Conservation (phyloP, 768 basidiomycete species). For the Crassisporium funariophilum region DNA sequence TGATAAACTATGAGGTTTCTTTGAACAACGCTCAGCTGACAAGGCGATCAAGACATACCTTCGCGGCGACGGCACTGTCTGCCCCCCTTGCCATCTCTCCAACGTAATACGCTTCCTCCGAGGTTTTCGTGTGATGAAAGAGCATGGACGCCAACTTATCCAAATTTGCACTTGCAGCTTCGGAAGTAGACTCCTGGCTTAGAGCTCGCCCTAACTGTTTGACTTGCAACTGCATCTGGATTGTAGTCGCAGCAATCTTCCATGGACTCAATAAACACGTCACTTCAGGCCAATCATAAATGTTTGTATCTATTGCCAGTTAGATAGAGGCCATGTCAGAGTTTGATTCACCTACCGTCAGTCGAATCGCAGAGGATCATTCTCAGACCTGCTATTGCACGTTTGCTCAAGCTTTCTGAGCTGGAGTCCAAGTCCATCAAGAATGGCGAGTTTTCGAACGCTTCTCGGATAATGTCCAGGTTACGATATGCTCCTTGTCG, state of each 20-base stretch:
- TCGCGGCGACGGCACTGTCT: slow-evolving; percentile 63
- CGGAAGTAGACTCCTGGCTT: slow-evolving; percentile 53
- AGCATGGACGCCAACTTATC: slow-evolving; percentile 67
- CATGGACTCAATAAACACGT: slow-evolving; percentile 77
- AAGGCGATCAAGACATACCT: slow-evolving; percentile 43
- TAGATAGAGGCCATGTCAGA: not conserved
- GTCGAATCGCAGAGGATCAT: slow-evolving; percentile 68
- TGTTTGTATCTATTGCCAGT: slow-evolving; percentile 41
- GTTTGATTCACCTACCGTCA: slow-evolving; percentile 43
- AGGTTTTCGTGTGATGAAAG: slow-evolving; percentile 72
- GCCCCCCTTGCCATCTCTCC: slow-evolving; percentile 81
- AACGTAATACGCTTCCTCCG: slow-evolving; percentile 81
- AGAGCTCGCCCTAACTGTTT: slow-evolving; percentile 74
- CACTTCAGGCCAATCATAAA: slow-evolving; percentile 61
- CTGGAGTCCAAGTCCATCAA: slow-evolving; percentile 40
- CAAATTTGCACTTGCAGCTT: slow-evolving; percentile 60
- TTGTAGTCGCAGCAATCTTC: slow-evolving; percentile 80
- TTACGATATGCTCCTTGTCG: slow-evolving; percentile 77
- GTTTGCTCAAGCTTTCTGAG: slow-evolving; percentile 56
- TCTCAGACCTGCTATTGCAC: slow-evolving; percentile 66
- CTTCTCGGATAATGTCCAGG: slow-evolving; percentile 66
- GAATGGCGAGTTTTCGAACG: slow-evolving; percentile 66
- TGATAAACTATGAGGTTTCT: slow-evolving; percentile 57
- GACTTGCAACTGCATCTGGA: slow-evolving; percentile 75
- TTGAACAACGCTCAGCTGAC: slow-evolving; percentile 2